phyloP scores from a whole-genome alignment of 225 moss, liverwort and hornwort genomes.

The Straminergon stramineum region DNA sequence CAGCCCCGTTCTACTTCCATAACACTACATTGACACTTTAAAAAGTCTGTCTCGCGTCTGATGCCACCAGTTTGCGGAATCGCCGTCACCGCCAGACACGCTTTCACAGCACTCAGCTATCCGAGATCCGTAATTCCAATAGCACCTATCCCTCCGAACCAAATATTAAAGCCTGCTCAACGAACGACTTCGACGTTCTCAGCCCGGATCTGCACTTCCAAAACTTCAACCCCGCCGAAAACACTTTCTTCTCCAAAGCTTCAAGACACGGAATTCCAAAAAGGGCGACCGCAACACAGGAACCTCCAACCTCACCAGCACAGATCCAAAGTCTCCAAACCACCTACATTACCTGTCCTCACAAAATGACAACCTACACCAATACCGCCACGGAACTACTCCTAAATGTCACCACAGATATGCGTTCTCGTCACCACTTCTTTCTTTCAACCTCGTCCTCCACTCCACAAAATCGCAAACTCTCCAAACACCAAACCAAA shows the following conservation, averaged over 20 bases:
- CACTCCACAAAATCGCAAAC: not conserved
- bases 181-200: not conserved
- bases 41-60: not conserved
- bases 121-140: conserved; percentile 12
- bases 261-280: not conserved
- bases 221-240: not conserved
- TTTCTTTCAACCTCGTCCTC: not conserved
- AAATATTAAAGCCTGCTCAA: not conserved
- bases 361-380: not conserved
- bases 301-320: not conserved
- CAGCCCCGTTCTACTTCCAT: not conserved
- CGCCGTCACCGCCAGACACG: not conserved
- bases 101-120: not conserved
- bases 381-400: not conserved
- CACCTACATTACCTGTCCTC: conserved; percentile 4
- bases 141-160: not conserved
- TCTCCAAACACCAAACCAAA: not conserved
- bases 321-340: conserved; percentile 16
- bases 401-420: conserved; percentile 10
- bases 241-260: not conserved
- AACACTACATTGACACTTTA: not conserved
- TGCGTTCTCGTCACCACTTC: not conserved
- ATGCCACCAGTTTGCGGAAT: not conserved
- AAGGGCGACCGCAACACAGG: not conserved
- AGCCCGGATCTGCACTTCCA: conserved; percentile 15